Base-by-base conservation (phyloP, 2,329 filamentous ascomycete species). In the Apiospora saccharicola region DNA sequence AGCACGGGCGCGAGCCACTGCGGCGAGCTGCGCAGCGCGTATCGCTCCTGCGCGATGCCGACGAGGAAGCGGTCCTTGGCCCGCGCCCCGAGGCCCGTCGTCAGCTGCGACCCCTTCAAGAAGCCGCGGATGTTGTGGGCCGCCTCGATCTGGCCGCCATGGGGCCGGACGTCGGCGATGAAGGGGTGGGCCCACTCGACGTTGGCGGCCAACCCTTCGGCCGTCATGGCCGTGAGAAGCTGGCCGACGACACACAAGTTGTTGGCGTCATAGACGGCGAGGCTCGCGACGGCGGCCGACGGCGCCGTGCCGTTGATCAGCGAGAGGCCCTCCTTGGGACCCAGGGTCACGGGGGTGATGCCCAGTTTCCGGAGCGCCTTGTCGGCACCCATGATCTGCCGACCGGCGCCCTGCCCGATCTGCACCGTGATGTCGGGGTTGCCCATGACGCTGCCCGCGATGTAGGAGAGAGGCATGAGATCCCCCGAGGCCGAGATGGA, bases 1-100 rank as follows among this genome's bases (percentile, higher is more conserved):
- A 93, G 80, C 44, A 89, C 85, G 0, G 91, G 91, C 0, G 90
- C 90, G 41, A 93, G 85, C 91, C 91, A 93, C 80, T 93, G 91
- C 0, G 90, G 85, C 0, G 90, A 86, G 0, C 89, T 93, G 37
- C 91, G 86, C 3, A 91, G 83, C 0, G 90, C 85, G 76, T 93
- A 93, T 2, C 91, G 86, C 78, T 93, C 91, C 77, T 93, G 90
- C 82, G 85, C 8, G 90, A 83, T 8, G 67, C 85, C 74, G 22
- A 72, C 71, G 3, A 71, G 73, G 34, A 73, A 71, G 4, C 72
- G 71, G 22, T 74, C 72, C 71, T 76, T 76, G 14, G 80, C 46
- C 77, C 72, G 30, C 78, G 71, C 73, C 67, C 78, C 78, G 73
- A 79, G 74, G 44, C 78, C 80, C 76, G 41, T 71, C 72, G 85